Base-by-base conservation (phyloP, 805 yeast genomes). In the Hanseniaspora opuntiae region DNA sequence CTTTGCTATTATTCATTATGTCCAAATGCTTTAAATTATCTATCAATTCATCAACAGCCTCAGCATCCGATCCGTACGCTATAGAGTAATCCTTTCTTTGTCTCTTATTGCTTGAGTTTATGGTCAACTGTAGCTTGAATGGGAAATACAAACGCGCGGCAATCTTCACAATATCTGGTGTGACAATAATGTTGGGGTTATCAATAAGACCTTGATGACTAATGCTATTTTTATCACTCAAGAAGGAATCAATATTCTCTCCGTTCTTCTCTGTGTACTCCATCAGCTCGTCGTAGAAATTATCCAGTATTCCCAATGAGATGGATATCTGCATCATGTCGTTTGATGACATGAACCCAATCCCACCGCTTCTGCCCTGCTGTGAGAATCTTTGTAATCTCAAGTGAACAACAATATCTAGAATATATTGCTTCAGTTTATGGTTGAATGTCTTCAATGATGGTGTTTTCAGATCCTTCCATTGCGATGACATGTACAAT, bases 381-480 rank as follows among this genome's bases (percentile, higher is more conserved):
- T 67, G 62, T 14, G 78, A 73, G 58, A 79, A 70, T 48, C 85
- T 61, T 59, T 81, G 83, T 61, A 75, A 70, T 51, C 87, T 67
- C 8, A 77, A 56, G 60, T 74, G 79, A 2, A 81, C 70, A 37
- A 78, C 67, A 7, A 82, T 70, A 61, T 81, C 86, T 55, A 78
- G 74, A 57, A 79, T 73, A 58, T 81, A 81, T 10, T 80, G 68
- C 38, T 64, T 63, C n/a, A 79, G 65, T 45, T 76, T 79, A 1
- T 74, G 69, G 3, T 70, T 66, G 10, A 77, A 60, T n/a, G 56
- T 59, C 8, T 36, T 19, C 5, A 19, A 16, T 3, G n/a, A 10
- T 19, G 38, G 17, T 17, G 47, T n/a, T 14, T 44, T 44, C 22
- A 30, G 30, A 32, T 22, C 12, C 4, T 19, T 25, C 47, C 47